phyloP scores from a whole-genome alignment of 495 filamentous ascomycete genomes.

The Hypoxylon fuscum region DNA sequence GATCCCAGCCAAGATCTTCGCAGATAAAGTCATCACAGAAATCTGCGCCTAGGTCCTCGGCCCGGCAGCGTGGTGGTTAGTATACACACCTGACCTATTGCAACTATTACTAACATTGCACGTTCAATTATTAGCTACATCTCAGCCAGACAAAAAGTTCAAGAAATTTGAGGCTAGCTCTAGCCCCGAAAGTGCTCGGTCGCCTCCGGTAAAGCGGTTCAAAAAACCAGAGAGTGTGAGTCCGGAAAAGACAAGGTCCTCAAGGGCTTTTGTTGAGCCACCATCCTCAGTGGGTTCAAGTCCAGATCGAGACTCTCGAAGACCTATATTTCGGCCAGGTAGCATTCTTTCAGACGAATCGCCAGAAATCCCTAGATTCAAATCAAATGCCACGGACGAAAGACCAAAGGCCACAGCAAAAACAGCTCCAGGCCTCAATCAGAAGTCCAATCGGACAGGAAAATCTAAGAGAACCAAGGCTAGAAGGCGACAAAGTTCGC shows the following conservation, averaged over 20 bases:
- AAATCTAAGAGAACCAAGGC: conserved; percentile 6
- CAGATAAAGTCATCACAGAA: conserved; percentile 30
- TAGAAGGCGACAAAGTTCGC: conserved; percentile 13
- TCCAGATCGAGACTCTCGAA: conserved; percentile 5
- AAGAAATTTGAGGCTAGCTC: not conserved
- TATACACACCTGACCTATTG: not conserved
- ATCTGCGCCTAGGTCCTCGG: conserved; percentile 13
- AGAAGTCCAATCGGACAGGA: not conserved
- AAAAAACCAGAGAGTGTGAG: conserved; percentile 11
- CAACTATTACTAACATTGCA: conserved; percentile 5
- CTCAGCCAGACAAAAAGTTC: not conserved
- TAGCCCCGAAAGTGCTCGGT: conserved; percentile 9
- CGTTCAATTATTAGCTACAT: conserved; percentile 12
- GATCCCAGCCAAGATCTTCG: conserved; percentile 26
- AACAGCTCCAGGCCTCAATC: not conserved
- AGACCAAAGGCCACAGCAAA: conserved; percentile 3
- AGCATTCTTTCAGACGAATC: conserved; percentile 11
- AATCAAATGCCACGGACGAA: too few species aligned
- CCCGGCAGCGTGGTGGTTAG: conserved; percentile 6
- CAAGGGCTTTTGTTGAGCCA: conserved; percentile 10
- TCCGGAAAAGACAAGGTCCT: conserved; percentile 11
- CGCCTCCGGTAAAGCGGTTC: conserved; percentile 9
- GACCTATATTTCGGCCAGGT: conserved; percentile 1
- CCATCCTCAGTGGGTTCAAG: conserved; percentile 11
- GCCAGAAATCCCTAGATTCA: too few species aligned